Evolutionary conservation across 2,329 filamentous ascomycete genomes (phyloP).

Genomic region (Aspergillus sergii): DNA sequence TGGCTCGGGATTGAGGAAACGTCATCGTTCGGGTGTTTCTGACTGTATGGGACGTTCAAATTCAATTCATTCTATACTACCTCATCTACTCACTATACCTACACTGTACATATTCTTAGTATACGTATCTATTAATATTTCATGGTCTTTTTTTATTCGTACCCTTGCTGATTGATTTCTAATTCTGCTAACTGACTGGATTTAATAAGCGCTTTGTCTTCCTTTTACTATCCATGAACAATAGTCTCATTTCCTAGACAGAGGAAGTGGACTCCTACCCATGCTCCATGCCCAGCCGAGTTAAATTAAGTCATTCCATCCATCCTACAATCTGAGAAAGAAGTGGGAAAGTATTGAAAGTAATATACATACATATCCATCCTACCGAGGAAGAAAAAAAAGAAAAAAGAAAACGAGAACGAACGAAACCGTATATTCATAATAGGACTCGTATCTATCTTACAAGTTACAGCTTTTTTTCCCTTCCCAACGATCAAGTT

Average conservation of each 20-base stretch:
- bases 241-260: background rate
- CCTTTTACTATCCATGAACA: background rate
- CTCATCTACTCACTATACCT: background rate
- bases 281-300: background rate
- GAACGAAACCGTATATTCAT: too few relatives aligned
- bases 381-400: background rate
- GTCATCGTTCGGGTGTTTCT: background rate
- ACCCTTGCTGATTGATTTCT: background rate
- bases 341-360: background rate
- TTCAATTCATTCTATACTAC: background rate
- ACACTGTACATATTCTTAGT: background rate
- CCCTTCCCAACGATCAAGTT: slow-evolving; percentile 12
- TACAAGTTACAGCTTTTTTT: background rate
- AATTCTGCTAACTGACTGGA: background rate
- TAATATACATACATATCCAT: background rate
- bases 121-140: background rate
- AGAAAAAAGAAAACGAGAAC: background rate
- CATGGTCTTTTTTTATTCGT: background rate
- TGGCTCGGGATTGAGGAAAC: background rate
- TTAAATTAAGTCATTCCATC: background rate
- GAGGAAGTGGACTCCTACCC: background rate
- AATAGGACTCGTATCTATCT: background rate
- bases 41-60: slow-evolving; percentile 1
- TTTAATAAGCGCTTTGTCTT: background rate
- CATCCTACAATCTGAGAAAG: background rate